These are phyloP conservation scores for Debaryomyces coudertii DNA, from an alignment of 1,139 yeast genomes.

Conservation along the genomic window DNA sequence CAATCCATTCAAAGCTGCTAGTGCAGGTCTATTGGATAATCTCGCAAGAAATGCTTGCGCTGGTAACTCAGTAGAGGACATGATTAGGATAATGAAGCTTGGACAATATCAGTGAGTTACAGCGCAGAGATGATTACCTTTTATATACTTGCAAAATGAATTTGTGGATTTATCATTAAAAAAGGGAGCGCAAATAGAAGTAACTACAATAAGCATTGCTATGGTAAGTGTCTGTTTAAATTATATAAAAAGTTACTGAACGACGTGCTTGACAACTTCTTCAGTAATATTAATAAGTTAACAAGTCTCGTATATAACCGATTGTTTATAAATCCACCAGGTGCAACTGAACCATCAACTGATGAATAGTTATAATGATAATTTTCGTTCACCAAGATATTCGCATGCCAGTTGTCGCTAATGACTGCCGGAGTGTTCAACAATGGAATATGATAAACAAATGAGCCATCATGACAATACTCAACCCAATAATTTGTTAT, in stretches of 20 bases:
- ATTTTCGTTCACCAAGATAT: constrained; percentile 24
- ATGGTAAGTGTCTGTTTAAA: constrained; percentile 6
- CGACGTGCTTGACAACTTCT: constrained; percentile 2
- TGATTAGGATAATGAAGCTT: background rate
- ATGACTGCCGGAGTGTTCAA: constrained; percentile 32
- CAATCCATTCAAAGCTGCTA: constrained; percentile 62
- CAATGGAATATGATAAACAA: constrained; percentile 34
- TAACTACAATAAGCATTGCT: background rate
- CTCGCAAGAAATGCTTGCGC: constrained; percentile 48
- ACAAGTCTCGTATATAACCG: constrained; percentile 1
- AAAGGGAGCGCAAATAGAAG: background rate
- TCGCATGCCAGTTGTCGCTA: constrained; percentile 23
- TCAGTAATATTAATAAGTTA: constrained; percentile 2
- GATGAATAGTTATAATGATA: constrained; percentile 16
- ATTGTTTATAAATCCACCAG: background rate
- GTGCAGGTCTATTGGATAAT: constrained; percentile 56
- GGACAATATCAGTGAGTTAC: background rate
- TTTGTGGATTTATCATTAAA: constrained; percentile 1
- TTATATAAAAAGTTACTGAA: constrained; percentile 5
- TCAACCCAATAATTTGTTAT: constrained; percentile 34
- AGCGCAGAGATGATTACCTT: background rate
- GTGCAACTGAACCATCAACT: background rate
- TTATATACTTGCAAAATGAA: background rate
- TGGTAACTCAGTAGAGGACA: constrained; percentile 35
- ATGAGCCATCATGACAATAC: constrained; percentile 21